These are phyloP conservation scores for Tetraselmis chui DNA, from an alignment of 139 green algal species.

Conservation along the genomic window DNA sequence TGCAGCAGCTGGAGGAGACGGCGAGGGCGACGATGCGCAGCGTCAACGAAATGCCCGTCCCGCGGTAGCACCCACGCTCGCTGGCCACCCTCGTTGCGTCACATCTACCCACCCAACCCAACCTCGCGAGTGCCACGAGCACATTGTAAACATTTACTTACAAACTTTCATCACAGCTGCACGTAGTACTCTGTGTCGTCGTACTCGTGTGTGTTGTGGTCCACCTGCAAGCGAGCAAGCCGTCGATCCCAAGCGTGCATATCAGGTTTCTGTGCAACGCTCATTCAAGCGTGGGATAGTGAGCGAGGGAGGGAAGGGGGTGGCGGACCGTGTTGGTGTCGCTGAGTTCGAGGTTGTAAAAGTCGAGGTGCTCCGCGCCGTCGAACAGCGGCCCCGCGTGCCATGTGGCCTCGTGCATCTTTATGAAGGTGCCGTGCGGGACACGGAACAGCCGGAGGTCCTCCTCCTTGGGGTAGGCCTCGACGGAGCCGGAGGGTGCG, in stretches of 20 bases:
- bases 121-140: too few relatives aligned
- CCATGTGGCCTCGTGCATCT: conserved; percentile 73
- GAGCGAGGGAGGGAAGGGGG: too few relatives aligned
- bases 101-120: too few relatives aligned
- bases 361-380: conserved; percentile 57
- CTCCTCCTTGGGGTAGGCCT: conserved; percentile 23
- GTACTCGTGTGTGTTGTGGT: conserved; percentile 87
- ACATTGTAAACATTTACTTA: too few relatives aligned
- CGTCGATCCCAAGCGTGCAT: not conserved
- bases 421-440: conserved; percentile 59
- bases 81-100: too few relatives aligned
- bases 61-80: too few relatives aligned
- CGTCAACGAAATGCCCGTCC: not conserved
- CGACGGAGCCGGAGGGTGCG: conserved; percentile 33
- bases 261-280: not conserved
- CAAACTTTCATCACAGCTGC: conserved; percentile 21
- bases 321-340: conserved; percentile 78
- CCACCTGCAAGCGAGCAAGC: conserved; percentile 18
- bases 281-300: too few relatives aligned
- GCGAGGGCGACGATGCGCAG: not conserved
- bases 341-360: conserved; percentile 91
- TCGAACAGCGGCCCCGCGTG: conserved; percentile 71
- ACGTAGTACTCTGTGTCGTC: conserved; percentile 27
- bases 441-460: conserved; percentile 47
- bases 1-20: not conserved